Base-by-base conservation (phyloP, 176 grass and related monocot genomes). In the Hyparrhenia diplandra region DNA sequence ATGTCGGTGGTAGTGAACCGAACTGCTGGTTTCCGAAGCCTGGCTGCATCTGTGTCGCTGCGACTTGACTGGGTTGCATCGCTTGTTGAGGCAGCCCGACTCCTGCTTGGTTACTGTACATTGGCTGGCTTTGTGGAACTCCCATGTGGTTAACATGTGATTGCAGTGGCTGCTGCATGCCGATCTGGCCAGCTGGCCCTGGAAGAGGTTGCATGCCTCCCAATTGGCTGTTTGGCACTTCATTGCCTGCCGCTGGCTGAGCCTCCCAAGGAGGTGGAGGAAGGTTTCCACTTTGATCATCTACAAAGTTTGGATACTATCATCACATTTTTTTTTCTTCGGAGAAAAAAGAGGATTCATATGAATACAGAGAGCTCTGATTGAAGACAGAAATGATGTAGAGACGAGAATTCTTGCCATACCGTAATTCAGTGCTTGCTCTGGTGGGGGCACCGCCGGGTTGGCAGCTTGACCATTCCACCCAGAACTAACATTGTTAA, bases 191-290 rank as follows among this genome's bases (percentile, higher is more conserved):
- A 31, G 71, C 43, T 83, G 74, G 23, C 14, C 62, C 66, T 30
- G 81, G 52, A 30, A 79, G 77, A 55, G 87, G 63, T 39, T 94
- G 91, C 87, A 94, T 90, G 34, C 76, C 82, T 80, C 84, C 82
- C 43, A 81, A 60, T 23, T 90, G 75, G 6, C 74, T 76, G 34
- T 84, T 87, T 87, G 73, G n/a, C 59, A 87, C 13, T 82, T 93
- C 85, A 66, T 80, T 87, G 83, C 71, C 85, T 31, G 82, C 37
- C 4, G 18, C 71, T 73, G 85, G 24, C 51, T 76, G 75, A 74
- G 91, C 84, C 78, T 92, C 89, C 94, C 91, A 97, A 54, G 88
- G 91, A 21, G 91, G 89, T 16, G 80, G 84, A 0, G 89, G 86
- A 82, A 94, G 82, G 77, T 77, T 54, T 71, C 87, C 89, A 74